A percentile compares a stretch with the other conserved stretches of the same genome.
These are phyloP conservation scores for Buddleja alternifolia DNA, from an alignment of 257 asterid species.

Conservation along the genomic window DNA sequence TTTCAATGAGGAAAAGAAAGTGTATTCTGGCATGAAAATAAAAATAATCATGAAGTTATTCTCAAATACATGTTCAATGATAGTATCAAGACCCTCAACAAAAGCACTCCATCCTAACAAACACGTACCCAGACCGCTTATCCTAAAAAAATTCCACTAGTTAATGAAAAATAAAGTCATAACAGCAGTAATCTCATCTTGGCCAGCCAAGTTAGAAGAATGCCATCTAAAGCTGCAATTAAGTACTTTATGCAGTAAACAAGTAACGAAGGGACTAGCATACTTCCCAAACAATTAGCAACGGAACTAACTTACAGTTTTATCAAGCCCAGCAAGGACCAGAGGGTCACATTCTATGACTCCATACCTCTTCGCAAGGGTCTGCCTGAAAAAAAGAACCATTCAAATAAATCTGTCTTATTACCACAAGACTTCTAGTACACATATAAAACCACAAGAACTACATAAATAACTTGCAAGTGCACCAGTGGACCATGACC, in stretches of 20 bases:
- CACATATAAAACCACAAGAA: conserved; percentile 4
- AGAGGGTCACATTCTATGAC: conserved; percentile 93
- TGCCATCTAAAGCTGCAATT: conserved; percentile 4
- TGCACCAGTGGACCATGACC: conserved; percentile 15
- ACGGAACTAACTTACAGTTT: conserved; percentile 64
- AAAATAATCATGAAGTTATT: conserved; percentile 8
- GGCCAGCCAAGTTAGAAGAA: conserved; percentile 16
- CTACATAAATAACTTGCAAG: conserved; percentile 9
- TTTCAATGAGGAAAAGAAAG: conserved; percentile 9
- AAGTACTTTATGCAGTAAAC: conserved; percentile 13
- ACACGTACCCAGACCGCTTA: background rate
- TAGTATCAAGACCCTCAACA: conserved; percentile 7
- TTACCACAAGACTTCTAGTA: background rate
- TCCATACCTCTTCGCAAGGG: conserved; percentile 71
- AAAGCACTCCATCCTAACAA: conserved; percentile 22
- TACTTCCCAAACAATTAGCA: too few species aligned
- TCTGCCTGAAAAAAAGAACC: conserved; percentile 57
- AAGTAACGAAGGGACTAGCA: conserved; percentile 13
- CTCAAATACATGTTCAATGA: conserved; percentile 17
- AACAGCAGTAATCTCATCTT: conserved; percentile 2
- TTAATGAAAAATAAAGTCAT: conserved; percentile 4
- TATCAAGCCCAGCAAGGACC: conserved; percentile 79
- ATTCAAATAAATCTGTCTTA: conserved; percentile 14
- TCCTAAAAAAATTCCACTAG: background rate
- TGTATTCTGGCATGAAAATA: background rate